Conservation (phyloP, 148 eudicot species). For the Suaeda aralocaspica region DNA sequence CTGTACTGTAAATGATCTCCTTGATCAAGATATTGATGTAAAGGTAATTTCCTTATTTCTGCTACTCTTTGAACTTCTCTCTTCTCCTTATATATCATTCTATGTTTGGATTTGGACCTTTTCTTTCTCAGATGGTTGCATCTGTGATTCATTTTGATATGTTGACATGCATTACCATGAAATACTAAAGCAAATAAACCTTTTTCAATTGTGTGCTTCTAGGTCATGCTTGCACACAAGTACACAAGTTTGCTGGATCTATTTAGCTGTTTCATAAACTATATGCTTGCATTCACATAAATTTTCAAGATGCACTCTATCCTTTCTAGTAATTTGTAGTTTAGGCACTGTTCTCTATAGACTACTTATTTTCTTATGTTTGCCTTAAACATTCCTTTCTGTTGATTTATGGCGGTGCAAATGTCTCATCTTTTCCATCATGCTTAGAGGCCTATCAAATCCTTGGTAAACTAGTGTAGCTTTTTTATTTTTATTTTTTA, state of each 20-base stretch:
- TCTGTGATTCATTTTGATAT: not conserved
- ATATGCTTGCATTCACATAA: not conserved
- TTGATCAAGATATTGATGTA: slow-evolving; percentile 68
- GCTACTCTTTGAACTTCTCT: not conserved
- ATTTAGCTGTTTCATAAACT: not conserved
- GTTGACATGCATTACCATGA: not conserved
- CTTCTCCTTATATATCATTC: not conserved
- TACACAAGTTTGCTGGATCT: too few relatives aligned
- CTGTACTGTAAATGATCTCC: slow-evolving; percentile 67
- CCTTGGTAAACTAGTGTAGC: not conserved
- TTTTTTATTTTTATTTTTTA: not conserved
- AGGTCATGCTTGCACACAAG: too few relatives aligned
- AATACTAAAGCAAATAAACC: too few relatives aligned
- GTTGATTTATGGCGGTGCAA: too few relatives aligned
- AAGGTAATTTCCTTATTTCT: slow-evolving; percentile 35
- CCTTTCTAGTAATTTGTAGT: not conserved
- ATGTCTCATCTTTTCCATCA: not conserved
- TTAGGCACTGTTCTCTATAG: not conserved
- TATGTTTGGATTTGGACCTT: not conserved
- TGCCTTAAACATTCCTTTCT: too few relatives aligned
- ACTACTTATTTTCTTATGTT: too few relatives aligned
- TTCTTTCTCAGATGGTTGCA: not conserved
- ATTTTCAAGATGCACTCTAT: not conserved
- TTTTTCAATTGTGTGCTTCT: too few relatives aligned
- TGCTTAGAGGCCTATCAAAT: not conserved